phyloP scores from a whole-genome alignment of 1,139 yeast species.

The Yarrowia galli region DNA sequence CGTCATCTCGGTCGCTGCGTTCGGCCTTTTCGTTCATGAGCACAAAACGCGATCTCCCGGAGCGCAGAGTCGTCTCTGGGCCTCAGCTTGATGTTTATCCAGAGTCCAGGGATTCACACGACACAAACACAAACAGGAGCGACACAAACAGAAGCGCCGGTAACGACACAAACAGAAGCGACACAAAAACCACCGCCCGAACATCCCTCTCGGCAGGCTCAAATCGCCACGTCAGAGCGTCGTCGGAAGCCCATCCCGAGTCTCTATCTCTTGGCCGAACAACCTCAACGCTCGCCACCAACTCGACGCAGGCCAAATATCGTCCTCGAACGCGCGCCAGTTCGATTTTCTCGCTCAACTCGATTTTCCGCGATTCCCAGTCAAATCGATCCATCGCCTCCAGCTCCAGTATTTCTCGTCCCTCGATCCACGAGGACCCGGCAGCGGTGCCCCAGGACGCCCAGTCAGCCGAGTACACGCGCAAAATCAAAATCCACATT shows the following conservation, averaged over 20 bases:
- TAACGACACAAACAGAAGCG: too few species aligned
- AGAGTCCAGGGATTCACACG: neutral
- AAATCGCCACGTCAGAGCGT: neutral
- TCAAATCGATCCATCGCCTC: conserved; percentile 12
- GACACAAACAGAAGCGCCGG: too few species aligned
- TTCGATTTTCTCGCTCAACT: conserved; percentile 34
- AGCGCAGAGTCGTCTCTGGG: conserved; percentile 1
- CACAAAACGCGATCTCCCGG: neutral
- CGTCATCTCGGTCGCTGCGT: conserved; percentile 31
- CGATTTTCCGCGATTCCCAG: conserved; percentile 32
- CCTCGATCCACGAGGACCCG: conserved; percentile 29
- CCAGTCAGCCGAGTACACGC: conserved; percentile 25
- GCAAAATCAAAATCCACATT: conserved; percentile 17
- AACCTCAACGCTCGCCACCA: conserved; percentile 4
- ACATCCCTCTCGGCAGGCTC: too few species aligned
- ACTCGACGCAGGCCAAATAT: conserved; percentile 16
- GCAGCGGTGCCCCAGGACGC: conserved; percentile 24
- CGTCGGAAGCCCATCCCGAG: neutral
- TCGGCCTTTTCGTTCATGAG: conserved; percentile 32
- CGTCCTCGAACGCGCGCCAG: conserved; percentile 19
- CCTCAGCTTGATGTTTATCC: conserved; percentile 17
- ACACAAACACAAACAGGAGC: too few species aligned
- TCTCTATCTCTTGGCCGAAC: neutral
- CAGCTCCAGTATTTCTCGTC: neutral
- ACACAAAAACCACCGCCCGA: too few species aligned